phyloP scores from a whole-genome alignment of 192 early-diverging fungal genomes.

The Coemansia sp. region DNA sequence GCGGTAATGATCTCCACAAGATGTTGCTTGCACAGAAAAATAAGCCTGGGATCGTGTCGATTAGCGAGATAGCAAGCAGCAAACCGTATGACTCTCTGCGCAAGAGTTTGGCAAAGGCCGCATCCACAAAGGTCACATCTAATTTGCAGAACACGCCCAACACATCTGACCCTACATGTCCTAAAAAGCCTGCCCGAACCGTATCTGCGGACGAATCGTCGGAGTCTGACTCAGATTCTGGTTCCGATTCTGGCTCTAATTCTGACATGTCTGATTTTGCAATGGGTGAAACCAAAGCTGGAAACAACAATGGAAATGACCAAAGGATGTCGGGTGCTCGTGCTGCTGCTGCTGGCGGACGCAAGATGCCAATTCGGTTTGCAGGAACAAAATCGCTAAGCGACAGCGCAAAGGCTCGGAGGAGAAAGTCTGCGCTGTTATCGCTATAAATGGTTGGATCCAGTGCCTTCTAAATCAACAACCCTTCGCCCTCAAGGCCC shows the following conservation, averaged over 20 bases:
- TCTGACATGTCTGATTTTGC: constrained; percentile 5
- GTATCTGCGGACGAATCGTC: neutral
- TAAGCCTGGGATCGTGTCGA: constrained; percentile 25
- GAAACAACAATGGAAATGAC: neutral
- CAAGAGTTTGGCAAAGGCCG: constrained; percentile 37
- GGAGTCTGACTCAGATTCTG: neutral
- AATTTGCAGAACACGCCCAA: neutral
- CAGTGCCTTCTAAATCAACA: too few relatives aligned
- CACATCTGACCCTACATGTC: neutral
- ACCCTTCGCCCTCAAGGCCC: too few relatives aligned
- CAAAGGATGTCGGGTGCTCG: neutral
- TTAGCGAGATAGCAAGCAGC: constrained; percentile 40
- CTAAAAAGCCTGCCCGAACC: neutral
- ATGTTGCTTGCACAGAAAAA: constrained; percentile 16
- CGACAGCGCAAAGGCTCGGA: constrained; percentile 29
- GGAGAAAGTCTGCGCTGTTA: constrained; percentile 40
- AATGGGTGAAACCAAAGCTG: too few relatives aligned
- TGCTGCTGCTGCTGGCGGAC: neutral
- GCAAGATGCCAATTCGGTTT: constrained; percentile 36
- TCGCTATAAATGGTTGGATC: too few relatives aligned
- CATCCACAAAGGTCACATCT: neutral
- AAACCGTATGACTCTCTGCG: constrained; percentile 47
- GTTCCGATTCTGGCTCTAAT: constrained; percentile 4
- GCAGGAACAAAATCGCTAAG: constrained; percentile 33
- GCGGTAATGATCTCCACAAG: constrained; percentile 16